Evolutionary conservation across 192 early-diverging fungal species (phyloP), one percentile per base, ranked within the genome.

Genomic region (Paraglomus brasilianum): DNA sequence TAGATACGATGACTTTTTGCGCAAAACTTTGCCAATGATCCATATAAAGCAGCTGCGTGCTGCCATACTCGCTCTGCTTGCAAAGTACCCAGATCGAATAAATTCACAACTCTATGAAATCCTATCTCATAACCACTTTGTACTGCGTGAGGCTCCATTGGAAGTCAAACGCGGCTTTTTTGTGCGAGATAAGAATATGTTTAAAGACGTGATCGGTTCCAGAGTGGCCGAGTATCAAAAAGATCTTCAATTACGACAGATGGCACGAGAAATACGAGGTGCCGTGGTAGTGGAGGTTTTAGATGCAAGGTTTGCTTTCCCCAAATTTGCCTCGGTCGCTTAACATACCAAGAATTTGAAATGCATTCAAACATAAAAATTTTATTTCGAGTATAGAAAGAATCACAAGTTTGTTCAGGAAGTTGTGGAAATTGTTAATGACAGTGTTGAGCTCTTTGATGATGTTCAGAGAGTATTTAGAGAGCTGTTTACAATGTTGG

Each of bases 151-250:
- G 22, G 45, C 66, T 24, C 66, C 66, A 36, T 38, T 68, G 5
- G 51, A 53, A 4, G 44, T 68, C 10, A 68, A 43, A 55, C 39
- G 66, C 14, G 66, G 51, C 15, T 68, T 68, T 17, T 68, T 41
- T 11, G 40, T 11, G 4, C 45, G 66, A 0, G 21, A 68, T 53
- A 42, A 30, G 44, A 15, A 14, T 38, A 41, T 55, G 40, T 53
- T 68, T 46, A 42, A 17, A 10, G 14, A n/a, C 14, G 13, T 40
- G 41, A 17, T 55, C 4, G 24, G 15, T n/a, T 13, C 19, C 14
- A 13, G 22, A 41, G 8, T 55, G 8, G n/a, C 36, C 13, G 19
- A 41, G 13, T 68, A 68, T 42, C 15, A 43, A 17, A 53, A 55
- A 22, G 51, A 68, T 42, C 39, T 17, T 36, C 21, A 15, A 0